These are phyloP conservation scores for Tetracentron sinense DNA, from an alignment of 164 flowering plant species.

Conservation along the genomic window DNA sequence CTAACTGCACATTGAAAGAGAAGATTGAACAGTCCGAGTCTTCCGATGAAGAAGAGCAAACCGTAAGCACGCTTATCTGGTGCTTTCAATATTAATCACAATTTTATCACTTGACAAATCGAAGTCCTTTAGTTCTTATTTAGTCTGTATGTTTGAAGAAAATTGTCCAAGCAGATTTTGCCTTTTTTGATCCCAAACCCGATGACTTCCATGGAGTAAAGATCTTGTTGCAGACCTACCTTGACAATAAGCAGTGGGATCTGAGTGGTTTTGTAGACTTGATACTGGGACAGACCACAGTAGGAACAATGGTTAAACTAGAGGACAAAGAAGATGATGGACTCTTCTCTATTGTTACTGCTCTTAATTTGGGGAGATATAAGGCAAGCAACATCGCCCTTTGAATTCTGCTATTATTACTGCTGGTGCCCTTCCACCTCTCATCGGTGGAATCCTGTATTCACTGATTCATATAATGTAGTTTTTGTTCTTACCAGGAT, in stretches of 20 bases:
- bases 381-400: conserved; percentile 40
- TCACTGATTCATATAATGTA: not conserved
- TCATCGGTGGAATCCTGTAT: not conserved
- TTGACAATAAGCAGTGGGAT: conserved; percentile 76
- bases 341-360: conserved; percentile 53
- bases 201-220: conserved; percentile 88
- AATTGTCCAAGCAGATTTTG: conserved; percentile 81
- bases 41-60: conserved; percentile 51
- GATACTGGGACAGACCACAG: conserved; percentile 88
- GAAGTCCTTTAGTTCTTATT: too few species aligned
- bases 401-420: not conserved
- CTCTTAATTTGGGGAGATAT: conserved; percentile 75
- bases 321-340: conserved; percentile 78
- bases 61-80: conserved; percentile 34
- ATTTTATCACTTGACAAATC: too few species aligned
- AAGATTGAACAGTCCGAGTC: conserved; percentile 29
- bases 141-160: conserved; percentile 35
- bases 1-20: conserved; percentile 16
- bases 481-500: conserved; percentile 37
- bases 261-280: conserved; percentile 81
- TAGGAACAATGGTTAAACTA: conserved; percentile 82
- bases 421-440: not conserved
- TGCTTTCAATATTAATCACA: not conserved
- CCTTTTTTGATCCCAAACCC: conserved; percentile 84
- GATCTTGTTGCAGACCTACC: conserved; percentile 69